A percentile compares a stretch with the other conserved stretches of the same genome.
Conservation (phyloP, 345 rosid species). For the Brassica incana region DNA sequence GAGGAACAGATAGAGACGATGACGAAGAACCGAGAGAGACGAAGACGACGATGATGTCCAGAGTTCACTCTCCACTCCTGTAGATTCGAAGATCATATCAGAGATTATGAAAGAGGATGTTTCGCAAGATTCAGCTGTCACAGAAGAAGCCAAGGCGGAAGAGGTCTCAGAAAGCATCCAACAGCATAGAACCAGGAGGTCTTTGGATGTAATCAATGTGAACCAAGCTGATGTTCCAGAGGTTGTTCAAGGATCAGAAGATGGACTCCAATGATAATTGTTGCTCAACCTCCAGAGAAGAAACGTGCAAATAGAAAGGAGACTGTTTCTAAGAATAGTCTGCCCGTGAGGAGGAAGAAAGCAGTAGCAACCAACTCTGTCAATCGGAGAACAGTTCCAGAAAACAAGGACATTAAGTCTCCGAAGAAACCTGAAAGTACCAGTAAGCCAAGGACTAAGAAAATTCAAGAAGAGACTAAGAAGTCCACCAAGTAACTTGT, state of each 20-base stretch:
- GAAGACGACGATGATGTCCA: too few relatives aligned
- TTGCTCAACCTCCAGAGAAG: conserved; percentile 43
- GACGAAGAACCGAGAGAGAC: neutral
- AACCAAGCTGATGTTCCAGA: conserved; percentile 21
- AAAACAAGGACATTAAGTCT: conserved; percentile 35
- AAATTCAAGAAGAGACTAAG: conserved; percentile 40
- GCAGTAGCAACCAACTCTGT: conserved; percentile 43
- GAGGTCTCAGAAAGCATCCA: conserved; percentile 15
- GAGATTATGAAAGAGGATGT: neutral
- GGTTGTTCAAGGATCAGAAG: conserved; percentile 36
- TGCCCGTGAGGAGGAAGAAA: conserved; percentile 44
- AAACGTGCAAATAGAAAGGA: conserved; percentile 47
- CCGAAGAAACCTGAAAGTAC: conserved; percentile 59
- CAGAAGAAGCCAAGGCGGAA: conserved; percentile 12
- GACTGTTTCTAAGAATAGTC: conserved; percentile 41
- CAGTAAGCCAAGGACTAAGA: conserved; percentile 47
- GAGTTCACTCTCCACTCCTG: too few relatives aligned
- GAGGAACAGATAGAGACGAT: neutral
- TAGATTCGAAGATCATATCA: too few relatives aligned
- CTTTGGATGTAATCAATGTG: conserved; percentile 39
- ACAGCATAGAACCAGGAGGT: conserved; percentile 15
- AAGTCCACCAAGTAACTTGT: conserved; percentile 50
- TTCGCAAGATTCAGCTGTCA: conserved; percentile 10
- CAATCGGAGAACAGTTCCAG: conserved; percentile 48
- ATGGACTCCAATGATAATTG: conserved; percentile 54